These are phyloP conservation scores for Mycena filopes DNA, from an alignment of 768 basidiomycete species.

Conservation along the genomic window DNA sequence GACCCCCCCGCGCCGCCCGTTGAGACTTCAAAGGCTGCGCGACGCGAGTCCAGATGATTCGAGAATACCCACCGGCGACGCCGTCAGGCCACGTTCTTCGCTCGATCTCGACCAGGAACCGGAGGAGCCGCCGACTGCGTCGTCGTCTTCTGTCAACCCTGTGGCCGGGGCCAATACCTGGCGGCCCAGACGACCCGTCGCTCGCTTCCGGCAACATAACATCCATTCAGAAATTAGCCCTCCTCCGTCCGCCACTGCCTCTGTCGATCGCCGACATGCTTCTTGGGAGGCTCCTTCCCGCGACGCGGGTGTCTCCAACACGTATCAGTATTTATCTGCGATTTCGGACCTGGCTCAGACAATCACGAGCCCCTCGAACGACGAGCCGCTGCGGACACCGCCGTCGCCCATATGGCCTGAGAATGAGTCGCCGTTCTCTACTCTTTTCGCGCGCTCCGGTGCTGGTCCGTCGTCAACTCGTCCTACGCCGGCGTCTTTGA, in stretches of 20 bases:
- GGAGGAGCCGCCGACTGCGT: slow-evolving; percentile 13
- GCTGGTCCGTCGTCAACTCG: slow-evolving; percentile 7
- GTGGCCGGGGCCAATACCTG: slow-evolving; percentile 2
- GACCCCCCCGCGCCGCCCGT: neutral
- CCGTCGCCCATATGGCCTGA: slow-evolving; percentile 10
- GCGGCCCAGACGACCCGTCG: slow-evolving; percentile 13
- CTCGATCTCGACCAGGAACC: slow-evolving; percentile 8
- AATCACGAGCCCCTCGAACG: slow-evolving; percentile 29
- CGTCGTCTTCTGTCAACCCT: slow-evolving; percentile 25
- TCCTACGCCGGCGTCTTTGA: too few relatives aligned
- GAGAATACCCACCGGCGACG: slow-evolving; percentile 1
- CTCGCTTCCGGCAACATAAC: slow-evolving; percentile 23
- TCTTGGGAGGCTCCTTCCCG: slow-evolving; percentile 31
- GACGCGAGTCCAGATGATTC: slow-evolving; percentile 5
- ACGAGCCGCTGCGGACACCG: slow-evolving; percentile 10
- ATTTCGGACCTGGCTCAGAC: slow-evolving; percentile 37
- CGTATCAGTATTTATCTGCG: slow-evolving; percentile 29
- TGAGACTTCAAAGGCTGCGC: neutral
- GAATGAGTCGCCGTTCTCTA: slow-evolving; percentile 27
- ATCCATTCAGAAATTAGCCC: slow-evolving; percentile 25
- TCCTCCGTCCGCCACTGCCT: slow-evolving; percentile 23
- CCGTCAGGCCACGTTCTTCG: neutral
- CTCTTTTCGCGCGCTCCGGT: slow-evolving; percentile 18
- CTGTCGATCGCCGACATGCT: slow-evolving; percentile 32
- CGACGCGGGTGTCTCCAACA: slow-evolving; percentile 25